A percentile compares a stretch with the other conserved stretches of the same genome.
These are phyloP conservation scores for Daldinia decipiens DNA, from an alignment of 495 filamentous ascomycete species.

Conservation along the genomic window DNA sequence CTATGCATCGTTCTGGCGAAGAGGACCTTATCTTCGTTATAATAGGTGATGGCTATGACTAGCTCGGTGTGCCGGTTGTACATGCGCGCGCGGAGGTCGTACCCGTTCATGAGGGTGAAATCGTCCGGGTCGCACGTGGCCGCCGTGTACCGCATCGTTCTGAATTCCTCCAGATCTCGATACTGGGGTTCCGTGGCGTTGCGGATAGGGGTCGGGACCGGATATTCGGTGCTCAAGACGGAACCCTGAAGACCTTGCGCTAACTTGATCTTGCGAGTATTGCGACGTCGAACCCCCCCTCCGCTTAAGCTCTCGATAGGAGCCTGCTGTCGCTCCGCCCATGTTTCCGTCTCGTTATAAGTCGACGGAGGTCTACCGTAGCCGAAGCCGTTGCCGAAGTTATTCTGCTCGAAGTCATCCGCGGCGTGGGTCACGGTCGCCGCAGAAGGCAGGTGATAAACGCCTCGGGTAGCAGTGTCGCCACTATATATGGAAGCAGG, in stretches of 20 bases:
- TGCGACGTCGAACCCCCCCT: constrained; percentile 82
- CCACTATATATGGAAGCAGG: background rate
- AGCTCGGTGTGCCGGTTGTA: constrained; percentile 98
- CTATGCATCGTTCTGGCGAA: constrained; percentile 93
- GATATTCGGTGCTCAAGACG: constrained; percentile 96
- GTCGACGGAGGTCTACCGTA: constrained; percentile 12
- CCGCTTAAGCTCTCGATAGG: constrained; percentile 8
- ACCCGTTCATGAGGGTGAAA: constrained; percentile 98
- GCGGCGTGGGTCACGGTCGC: background rate
- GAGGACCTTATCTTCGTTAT: constrained; percentile 97
- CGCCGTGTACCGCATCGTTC: constrained; percentile 98
- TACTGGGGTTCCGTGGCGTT: constrained; percentile 96
- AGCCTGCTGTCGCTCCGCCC: constrained; percentile 11
- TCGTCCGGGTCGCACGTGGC: constrained; percentile 98
- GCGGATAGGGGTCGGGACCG: constrained; percentile 94
- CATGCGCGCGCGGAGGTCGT: constrained; percentile 97
- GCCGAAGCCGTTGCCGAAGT: constrained; percentile 2
- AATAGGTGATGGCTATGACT: constrained; percentile 97
- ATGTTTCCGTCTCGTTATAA: constrained; percentile 9
- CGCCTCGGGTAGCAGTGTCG: background rate
- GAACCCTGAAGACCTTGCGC: constrained; percentile 75
- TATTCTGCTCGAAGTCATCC: background rate
- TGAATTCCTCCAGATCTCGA: constrained; percentile 91
- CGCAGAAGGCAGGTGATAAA: background rate
- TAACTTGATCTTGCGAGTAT: constrained; percentile 95